Evolutionary conservation across 2,329 filamentous ascomycete species (phyloP), one percentile per base, ranked within the genome.

Genomic region (Aureobasidium leucospermi): DNA sequence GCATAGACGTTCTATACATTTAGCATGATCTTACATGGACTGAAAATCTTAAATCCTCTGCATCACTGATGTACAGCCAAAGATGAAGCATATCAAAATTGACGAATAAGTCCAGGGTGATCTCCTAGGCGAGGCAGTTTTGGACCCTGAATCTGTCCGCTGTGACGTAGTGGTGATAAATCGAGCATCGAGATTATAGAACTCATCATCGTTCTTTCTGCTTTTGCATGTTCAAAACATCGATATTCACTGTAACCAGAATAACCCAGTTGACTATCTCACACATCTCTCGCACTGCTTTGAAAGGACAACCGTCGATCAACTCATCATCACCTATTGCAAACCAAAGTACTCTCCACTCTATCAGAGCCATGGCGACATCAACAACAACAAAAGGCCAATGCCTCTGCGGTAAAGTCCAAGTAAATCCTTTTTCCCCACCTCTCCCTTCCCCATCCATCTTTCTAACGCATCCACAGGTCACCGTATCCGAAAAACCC

Each of bases 331-430:
- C 3, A 23, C 19, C 19, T 23, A 3, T 43, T 15, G 19, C 19
- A 28, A 28, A 28, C 4, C 41, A 43, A 43, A 9, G 5, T n/a
- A 15, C 10, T n/a, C 2, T 15, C 9, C 42, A 4, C 23, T 23
- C 4, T 9, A 47, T 9, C 11, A 49, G 6, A 8, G 36, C 1
- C 6, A 48, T 49, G 47, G 10, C 47, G 19, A 49, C 47, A 2
- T 1, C 16, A 49, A 49, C 47, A 28, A 49, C 38, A 32, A 55
- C 51, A 4, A 55, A 55, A 55, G 57, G 57, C 34, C 57, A 49
- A 28, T 59, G 57, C 28, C 57, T 59, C 38, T 59, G 57, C 38
- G 57, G 57, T 13, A 36, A 51, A 49, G 46, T 59, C 36, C 32
- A 59, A 28, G 57, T 59, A 32, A 32, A 8, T 4, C 13, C n/a